Conservation (phyloP, 2,329 filamentous ascomycete species). For the Microascus cirrosus region DNA sequence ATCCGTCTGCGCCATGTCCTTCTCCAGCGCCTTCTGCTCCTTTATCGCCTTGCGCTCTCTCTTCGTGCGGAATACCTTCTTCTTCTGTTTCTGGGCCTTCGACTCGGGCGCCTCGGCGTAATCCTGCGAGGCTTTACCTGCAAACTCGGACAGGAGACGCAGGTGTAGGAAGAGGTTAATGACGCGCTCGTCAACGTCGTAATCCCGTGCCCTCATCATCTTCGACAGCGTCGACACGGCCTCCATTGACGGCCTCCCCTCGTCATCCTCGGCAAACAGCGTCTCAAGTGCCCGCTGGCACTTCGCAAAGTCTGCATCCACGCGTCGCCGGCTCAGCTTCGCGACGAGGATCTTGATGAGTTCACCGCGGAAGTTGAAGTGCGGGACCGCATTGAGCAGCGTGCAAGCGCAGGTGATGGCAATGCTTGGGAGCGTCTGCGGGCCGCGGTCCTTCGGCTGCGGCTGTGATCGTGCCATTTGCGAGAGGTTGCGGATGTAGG, state of each 20-base stretch:
- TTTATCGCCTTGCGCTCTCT: constrained; percentile 70
- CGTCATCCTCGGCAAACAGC: constrained; percentile 77
- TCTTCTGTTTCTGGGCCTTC: constrained; percentile 54
- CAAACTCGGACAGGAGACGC: constrained; percentile 78
- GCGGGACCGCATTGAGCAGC: constrained; percentile 70
- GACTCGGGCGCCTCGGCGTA: constrained; percentile 46
- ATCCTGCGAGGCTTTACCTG: constrained; percentile 71
- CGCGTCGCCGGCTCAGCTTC: constrained; percentile 62
- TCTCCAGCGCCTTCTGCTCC: constrained; percentile 78
- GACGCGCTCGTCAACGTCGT: constrained; percentile 70
- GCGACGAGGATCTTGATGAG: constrained; percentile 77
- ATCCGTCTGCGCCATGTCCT: constrained; percentile 88
- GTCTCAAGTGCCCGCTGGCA: constrained; percentile 70
- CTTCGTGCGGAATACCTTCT: constrained; percentile 83
- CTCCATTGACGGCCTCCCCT: constrained; percentile 80
- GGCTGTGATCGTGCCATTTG: constrained; percentile 46
- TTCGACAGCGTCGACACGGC: constrained; percentile 75
- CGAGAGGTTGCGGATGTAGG: constrained; percentile 67
- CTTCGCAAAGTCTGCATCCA: constrained; percentile 67
- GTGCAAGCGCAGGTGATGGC: constrained; percentile 80
- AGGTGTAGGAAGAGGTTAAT: constrained; percentile 87
- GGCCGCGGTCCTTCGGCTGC: constrained; percentile 11
- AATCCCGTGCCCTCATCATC: constrained; percentile 89
- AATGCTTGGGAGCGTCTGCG: constrained; percentile 51
- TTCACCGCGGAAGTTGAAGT: constrained; percentile 93